These are phyloP conservation scores for Bothriochloa decipiens DNA, from an alignment of 176 grass and related monocot species.

Conservation along the genomic window DNA sequence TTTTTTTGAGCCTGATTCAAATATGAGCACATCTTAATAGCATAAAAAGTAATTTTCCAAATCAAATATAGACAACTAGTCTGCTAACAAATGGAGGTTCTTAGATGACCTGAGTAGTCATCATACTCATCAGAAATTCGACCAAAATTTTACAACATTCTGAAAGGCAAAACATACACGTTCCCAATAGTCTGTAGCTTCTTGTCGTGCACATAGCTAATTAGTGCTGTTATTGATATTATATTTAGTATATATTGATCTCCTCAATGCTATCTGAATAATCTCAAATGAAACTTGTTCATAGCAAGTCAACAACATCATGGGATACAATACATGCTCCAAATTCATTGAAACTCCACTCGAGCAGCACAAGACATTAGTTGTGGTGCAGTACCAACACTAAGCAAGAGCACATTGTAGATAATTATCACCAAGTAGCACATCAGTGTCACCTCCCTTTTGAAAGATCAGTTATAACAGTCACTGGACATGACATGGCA, in stretches of 20 bases:
- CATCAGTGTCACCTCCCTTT: neutral
- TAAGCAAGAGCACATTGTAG: neutral
- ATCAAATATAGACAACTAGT: no score
- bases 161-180: no score
- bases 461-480: neutral
- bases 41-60: neutral
- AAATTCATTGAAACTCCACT: no score
- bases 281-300: neutral
- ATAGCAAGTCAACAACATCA: no score
- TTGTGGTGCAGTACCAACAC: neutral
- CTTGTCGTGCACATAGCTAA: neutral
- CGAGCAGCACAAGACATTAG: no score
- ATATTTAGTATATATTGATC: neutral
- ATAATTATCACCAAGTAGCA: neutral
- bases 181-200: neutral
- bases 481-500: neutral
- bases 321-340: no score
- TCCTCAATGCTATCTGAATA: neutral
- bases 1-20: neutral
- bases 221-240: no score
- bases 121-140: neutral
- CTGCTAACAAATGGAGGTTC: neutral
- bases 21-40: neutral
- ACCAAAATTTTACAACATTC: no score
- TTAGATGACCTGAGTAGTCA: neutral